These are phyloP conservation scores for Fusarium sp. DNA, from an alignment of 2,329 filamentous ascomycete genomes.

Conservation along the genomic window DNA sequence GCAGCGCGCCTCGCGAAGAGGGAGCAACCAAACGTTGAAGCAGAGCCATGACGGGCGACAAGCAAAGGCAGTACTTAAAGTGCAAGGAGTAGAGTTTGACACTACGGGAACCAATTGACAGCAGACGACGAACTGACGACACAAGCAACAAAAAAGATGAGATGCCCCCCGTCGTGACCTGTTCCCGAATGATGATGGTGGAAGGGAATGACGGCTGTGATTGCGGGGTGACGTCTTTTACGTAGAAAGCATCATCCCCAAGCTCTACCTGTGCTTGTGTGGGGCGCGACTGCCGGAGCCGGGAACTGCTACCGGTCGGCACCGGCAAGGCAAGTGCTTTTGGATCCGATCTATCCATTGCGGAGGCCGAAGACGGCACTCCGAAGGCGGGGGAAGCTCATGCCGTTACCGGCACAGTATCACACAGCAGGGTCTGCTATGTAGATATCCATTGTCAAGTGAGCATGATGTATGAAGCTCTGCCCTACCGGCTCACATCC, in stretches of 20 bases:
- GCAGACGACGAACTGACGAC: neutral
- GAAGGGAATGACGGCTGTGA: slow-evolving; percentile 17
- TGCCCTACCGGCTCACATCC: neutral
- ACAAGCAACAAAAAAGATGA: neutral
- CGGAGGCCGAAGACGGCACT: neutral
- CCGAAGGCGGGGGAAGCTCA: neutral
- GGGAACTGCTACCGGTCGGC: slow-evolving; percentile 20
- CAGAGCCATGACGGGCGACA: slow-evolving; percentile 42
- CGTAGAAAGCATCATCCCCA: slow-evolving; percentile 15
- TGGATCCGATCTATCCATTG: neutral
- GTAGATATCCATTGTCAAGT: neutral
- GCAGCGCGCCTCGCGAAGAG: slow-evolving; percentile 41
- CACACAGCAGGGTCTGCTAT: neutral
- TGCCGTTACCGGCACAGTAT: neutral
- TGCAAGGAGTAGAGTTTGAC: neutral
- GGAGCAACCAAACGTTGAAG: slow-evolving; percentile 45
- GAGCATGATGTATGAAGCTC: neutral
- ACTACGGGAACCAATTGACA: neutral
- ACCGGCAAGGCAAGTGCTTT: slow-evolving; percentile 1
- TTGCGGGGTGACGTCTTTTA: slow-evolving; percentile 42
- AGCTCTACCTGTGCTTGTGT: slow-evolving; percentile 23
- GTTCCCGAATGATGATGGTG: slow-evolving; percentile 3
- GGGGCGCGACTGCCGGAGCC: slow-evolving; percentile 39
- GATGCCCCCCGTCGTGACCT: neutral
- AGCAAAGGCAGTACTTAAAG: neutral